These are phyloP conservation scores for Brassica nigra DNA, from an alignment of 345 rosid genomes.

Conservation along the genomic window DNA sequence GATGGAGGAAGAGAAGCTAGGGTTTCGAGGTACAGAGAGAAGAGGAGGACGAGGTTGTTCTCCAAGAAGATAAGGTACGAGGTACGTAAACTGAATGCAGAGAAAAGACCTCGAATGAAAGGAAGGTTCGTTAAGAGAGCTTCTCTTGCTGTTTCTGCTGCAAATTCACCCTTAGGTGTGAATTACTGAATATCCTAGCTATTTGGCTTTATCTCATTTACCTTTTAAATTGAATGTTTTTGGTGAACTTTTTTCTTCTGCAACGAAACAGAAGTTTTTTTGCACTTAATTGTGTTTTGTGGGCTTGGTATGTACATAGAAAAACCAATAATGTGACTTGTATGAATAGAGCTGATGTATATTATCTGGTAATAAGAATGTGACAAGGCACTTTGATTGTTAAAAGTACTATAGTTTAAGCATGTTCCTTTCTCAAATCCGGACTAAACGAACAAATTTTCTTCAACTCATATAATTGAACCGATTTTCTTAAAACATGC, in stretches of 20 bases:
- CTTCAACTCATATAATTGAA: background rate
- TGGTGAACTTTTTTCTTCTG: conserved; percentile 33
- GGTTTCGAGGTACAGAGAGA: conserved; percentile 86
- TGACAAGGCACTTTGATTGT: conserved; percentile 14
- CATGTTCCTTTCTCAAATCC: background rate
- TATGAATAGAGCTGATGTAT: conserved; percentile 28
- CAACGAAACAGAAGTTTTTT: conserved; percentile 21
- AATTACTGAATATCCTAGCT: conserved; percentile 24
- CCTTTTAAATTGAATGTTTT: conserved; percentile 5
- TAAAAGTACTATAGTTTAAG: background rate
- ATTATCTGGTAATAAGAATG: conserved; percentile 22
- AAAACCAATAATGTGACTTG: conserved; percentile 32
- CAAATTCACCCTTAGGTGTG: conserved; percentile 32
- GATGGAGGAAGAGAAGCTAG: conserved; percentile 84
- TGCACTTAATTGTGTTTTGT: conserved; percentile 25
- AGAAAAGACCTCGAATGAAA: conserved; percentile 98
- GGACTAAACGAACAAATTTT: background rate
- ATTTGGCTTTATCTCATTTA: conserved; percentile 22
- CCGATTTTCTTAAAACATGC: background rate
- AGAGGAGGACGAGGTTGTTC: conserved; percentile 85
- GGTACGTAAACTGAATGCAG: conserved; percentile 90
- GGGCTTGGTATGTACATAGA: background rate
- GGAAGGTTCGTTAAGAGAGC: conserved; percentile 95
- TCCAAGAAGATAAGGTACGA: conserved; percentile 97
- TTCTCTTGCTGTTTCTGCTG: conserved; percentile 36